Base-by-base conservation (phyloP, 176 grass and related monocot species). In the Luzula sylvatica region DNA sequence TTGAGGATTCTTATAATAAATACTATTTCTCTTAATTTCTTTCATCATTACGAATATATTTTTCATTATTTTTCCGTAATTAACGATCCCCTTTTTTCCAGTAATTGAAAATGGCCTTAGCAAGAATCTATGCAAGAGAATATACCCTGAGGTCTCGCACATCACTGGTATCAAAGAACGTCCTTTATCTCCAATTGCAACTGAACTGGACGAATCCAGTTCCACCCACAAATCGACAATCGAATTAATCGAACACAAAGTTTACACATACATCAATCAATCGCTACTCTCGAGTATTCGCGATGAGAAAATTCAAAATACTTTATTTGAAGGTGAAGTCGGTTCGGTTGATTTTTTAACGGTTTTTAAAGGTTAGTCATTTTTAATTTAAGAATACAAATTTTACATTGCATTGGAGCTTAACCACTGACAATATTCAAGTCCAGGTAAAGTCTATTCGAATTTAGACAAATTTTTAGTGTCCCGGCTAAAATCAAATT, bases 341-440 rank as follows among this genome's bases (percentile, higher is more conserved):
- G n/a, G n/a, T n/a, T n/a, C n/a, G n/a, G n/a, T n/a, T n/a, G n/a
- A n/a, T n/a, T n/a, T n/a, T n/a, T n/a, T n/a, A n/a, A n/a, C n/a
- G n/a, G 42, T 20, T n/a, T n/a, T n/a, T n/a, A n/a, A n/a, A n/a
- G n/a, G n/a, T n/a, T n/a, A n/a, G n/a, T n/a, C n/a, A n/a, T n/a
- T n/a, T n/a, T n/a, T n/a, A n/a, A n/a, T n/a, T n/a, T n/a, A n/a
- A n/a, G 32, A 6, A 57, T 68, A 30, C 79, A 78, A 56, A 66
- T 76, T 67, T 26, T 18, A 44, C 29, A 45, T 25, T 71, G 75
- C 51, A 79, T 89, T 0, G 64, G 67, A 21, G 86, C 86, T n/a
- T 89, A 3, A 89, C 56, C 41, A 89, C 86, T 14, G 86, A 83
- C 55, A 76, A 72, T 44, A 83, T 72, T 47, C 79, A 66, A 0